Base-by-base conservation (phyloP, 352 stramenopile genomes). In the Phytophthora sp. region DNA sequence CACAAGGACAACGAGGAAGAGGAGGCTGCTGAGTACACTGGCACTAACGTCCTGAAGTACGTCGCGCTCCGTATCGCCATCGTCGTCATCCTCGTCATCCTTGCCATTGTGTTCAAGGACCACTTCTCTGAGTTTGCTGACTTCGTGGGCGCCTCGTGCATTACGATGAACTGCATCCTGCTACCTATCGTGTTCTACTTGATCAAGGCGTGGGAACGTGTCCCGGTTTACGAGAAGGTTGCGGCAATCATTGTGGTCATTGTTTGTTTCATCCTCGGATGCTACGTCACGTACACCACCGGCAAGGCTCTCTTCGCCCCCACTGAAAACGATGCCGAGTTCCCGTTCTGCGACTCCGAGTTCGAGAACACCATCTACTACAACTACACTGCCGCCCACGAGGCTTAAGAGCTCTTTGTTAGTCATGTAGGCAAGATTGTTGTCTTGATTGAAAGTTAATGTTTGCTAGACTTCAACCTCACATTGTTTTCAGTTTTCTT, bases 121-220 rank as follows among this genome's bases (percentile, higher is more conserved):
- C 64, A 87, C 28, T 87, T 91, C 32, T 54, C 69, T 18, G 79
- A 87, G 42, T 79, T 91, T 10, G 69, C 72, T 2, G 81, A 88
- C 58, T 87, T 90, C 13, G 56, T 87, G 6, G 81, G 76, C n/a
- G 76, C 81, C 0, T 90, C 76, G 30, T 72, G 71, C 65, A 84
- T 84, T 44, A 77, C 79, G 2, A 69, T 69, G 27, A 81, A 81
- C 66, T 88, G 77, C 58, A 87, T 88, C 51, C 75, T 88, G 17
- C 49, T 90, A 32, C 81, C 81, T 0, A 87, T 87, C 17, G 32
- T 77, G 2, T 87, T 90, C 53, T 90, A 90, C 75, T 63, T 88
- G 37, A 87, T 85, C 52, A 85, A 84, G 72, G 26, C 79, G n/a
- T 87, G 77, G 77, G 54, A 54, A 18, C 66, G 60, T 10, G 46